Base-by-base conservation (phyloP, 225 moss, liverwort and hornwort species). In the Neckera pumila region DNA sequence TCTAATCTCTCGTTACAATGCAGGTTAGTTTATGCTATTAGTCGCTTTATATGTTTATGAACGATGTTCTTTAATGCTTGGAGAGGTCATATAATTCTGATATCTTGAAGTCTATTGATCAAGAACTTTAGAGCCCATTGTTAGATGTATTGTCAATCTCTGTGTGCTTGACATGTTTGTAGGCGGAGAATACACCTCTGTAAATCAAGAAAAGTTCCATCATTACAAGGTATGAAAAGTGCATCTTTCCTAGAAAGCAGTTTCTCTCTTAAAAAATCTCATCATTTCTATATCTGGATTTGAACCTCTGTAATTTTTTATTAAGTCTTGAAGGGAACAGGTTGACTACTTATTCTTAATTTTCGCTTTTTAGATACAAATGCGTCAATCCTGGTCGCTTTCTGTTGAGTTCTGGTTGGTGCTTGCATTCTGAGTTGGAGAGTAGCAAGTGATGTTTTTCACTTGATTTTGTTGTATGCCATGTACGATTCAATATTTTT, bases 141-240 rank as follows among this genome's bases (percentile, higher is more conserved):
- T 76, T 51, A 80, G 71, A 56, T 87, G 80, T 49, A 49, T 33
- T 78, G 62, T 85, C 77, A 80, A 36, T 85, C 42, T 84, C 11
- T 76, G 53, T 92, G 80, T 57, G 65, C 83, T 81, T 90, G 84
- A 82, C 54, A 74, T 84, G 40, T 90, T 86, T 91, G 86, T 90
- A 96, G 96, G 96, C 57, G 96, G 96, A 84, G 96, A 96, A 90
- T 96, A 94, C 76, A 96, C 96, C 33, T 96, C 96, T 86, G 86
- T 94, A 43, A 96, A 96, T 91, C 96, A 96, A 89, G 96, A 96
- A 89, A 96, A 95, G 91, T 96, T 96, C 70, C 96, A 96, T 89
- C 96, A 96, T 79, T 96, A 96, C 85, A 96, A 95, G 95, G 96
- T 96, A 67, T 14, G 76, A 67, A 67, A 74, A 40, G 51, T 89